phyloP scores from a whole-genome alignment of 1,284 basidiomycete genomes.

The Veloboletus limbatus region DNA sequence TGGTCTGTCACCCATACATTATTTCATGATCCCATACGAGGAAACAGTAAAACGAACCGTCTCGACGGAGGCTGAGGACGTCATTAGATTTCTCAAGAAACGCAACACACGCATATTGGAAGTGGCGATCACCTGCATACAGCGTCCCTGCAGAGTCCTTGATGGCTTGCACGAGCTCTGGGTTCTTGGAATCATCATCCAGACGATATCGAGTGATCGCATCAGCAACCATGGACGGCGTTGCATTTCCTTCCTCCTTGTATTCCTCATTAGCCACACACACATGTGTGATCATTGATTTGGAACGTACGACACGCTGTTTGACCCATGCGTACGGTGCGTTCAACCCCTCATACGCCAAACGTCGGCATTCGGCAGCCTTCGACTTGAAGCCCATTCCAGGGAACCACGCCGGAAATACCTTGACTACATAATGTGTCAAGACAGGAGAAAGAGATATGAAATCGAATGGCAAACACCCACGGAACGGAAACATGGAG shows the following conservation, averaged over 20 bases:
- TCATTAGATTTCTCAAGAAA: too few relatives aligned
- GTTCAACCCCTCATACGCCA: constrained; percentile 3
- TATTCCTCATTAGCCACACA: background rate
- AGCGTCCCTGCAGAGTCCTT: constrained; percentile 16
- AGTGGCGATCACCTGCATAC: constrained; percentile 15
- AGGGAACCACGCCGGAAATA: constrained; percentile 9
- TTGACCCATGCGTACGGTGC: constrained; percentile 13
- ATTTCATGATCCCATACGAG: background rate
- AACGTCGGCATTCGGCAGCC: constrained; percentile 5
- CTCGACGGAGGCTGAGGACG: constrained; percentile 17
- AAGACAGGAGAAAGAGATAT: background rate
- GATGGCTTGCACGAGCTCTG: constrained; percentile 8
- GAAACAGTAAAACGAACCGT: constrained; percentile 17
- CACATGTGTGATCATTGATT: background rate
- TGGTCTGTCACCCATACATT: constrained; percentile 9
- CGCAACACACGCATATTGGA: background rate
- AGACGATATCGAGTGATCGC: constrained; percentile 13
- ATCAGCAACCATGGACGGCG: constrained; percentile 20
- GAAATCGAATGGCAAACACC: background rate
- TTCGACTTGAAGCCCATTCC: constrained; percentile 10
- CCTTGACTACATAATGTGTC: constrained; percentile 1
- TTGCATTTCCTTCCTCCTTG: constrained; percentile 16
- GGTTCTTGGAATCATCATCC: constrained; percentile 5
- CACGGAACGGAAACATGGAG: constrained; percentile 11
- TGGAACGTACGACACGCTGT: constrained; percentile 6